A percentile compares a stretch with the other conserved stretches of the same genome.
These are phyloP conservation scores for Calonectria multiphialidica DNA, from an alignment of 2,329 filamentous ascomycete genomes.

Conservation along the genomic window DNA sequence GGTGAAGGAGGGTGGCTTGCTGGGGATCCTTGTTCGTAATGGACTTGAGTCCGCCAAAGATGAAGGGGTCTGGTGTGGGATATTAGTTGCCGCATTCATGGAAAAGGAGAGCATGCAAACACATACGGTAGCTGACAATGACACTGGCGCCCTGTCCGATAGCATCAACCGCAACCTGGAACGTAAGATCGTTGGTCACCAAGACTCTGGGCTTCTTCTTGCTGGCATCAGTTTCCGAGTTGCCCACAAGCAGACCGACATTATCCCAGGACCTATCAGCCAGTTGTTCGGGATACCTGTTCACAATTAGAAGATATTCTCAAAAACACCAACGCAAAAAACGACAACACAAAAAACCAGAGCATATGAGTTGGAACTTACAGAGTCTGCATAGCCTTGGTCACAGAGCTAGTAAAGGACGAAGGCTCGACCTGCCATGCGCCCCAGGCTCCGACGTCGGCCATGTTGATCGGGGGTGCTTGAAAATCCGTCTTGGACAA, in stretches of 20 bases:
- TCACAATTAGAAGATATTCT: neutral
- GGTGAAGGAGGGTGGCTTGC: constrained; percentile 84
- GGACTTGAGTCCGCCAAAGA: constrained; percentile 92
- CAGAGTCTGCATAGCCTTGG: constrained; percentile 84
- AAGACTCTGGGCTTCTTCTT: constrained; percentile 56
- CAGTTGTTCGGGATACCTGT: constrained; percentile 87
- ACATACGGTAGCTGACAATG: constrained; percentile 87
- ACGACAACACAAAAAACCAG: neutral
- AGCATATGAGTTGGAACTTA: constrained; percentile 58
- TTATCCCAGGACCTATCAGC: constrained; percentile 96
- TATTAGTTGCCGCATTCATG: constrained; percentile 3
- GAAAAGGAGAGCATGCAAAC: neutral
- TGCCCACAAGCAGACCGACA: constrained; percentile 81
- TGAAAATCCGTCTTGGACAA: constrained; percentile 3
- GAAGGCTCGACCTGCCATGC: constrained; percentile 55
- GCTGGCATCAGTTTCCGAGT: constrained; percentile 50
- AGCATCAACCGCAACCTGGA: constrained; percentile 89
- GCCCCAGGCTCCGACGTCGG: constrained; percentile 49
- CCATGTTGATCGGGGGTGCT: constrained; percentile 36
- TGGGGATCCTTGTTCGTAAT: constrained; percentile 88
- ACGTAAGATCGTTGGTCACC: constrained; percentile 89
- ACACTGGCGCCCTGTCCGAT: constrained; percentile 81
- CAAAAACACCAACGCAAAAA: too few relatives aligned
- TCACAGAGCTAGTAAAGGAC: constrained; percentile 70
- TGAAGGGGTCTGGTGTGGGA: constrained; percentile 81